phyloP scores from a whole-genome alignment of 208 protist species.

The Crithidia thermophila region DNA sequence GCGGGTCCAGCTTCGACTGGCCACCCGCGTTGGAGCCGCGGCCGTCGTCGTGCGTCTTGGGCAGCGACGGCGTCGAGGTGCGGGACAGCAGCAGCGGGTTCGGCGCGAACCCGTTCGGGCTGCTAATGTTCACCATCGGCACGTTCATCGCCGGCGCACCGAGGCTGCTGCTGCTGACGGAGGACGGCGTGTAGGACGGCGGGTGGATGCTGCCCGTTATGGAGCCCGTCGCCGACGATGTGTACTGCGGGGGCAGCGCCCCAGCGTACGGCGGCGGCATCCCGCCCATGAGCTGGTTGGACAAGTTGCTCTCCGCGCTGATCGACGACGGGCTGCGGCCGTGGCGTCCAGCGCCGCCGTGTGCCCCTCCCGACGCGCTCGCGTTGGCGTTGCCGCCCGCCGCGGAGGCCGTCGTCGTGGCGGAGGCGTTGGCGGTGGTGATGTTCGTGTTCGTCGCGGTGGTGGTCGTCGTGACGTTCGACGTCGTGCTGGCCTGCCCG shows the following conservation, averaged over 20 bases:
- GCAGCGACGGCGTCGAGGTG: slow-evolving; percentile 8
- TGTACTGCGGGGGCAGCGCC: slow-evolving; percentile 25
- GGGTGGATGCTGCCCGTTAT: background rate
- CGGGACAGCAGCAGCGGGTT: slow-evolving; percentile 13
- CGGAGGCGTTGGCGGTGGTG: background rate
- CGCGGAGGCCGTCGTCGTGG: background rate
- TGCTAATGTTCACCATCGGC: slow-evolving; percentile 6
- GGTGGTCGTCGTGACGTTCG: background rate
- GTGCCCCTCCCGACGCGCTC: background rate
- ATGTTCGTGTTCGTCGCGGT: background rate
- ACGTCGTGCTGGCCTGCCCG: background rate
- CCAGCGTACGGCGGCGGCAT: slow-evolving; percentile 31
- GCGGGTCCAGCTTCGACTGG: slow-evolving; percentile 5
- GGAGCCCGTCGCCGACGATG: background rate
- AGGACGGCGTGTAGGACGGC: slow-evolving; percentile 22
- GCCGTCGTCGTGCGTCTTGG: slow-evolving; percentile 11
- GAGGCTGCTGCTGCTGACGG: slow-evolving; percentile 13
- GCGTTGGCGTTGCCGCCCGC: background rate
- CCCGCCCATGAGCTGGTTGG: slow-evolving; percentile 10
- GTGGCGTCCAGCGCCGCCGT: slow-evolving; percentile 5
- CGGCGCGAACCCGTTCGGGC: slow-evolving; percentile 1
- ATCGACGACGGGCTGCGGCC: slow-evolving; percentile 9
- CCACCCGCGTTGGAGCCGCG: slow-evolving; percentile 7
- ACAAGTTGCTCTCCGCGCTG: slow-evolving; percentile 27
- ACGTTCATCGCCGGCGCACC: slow-evolving; percentile 1